phyloP scores from a whole-genome alignment of 208 protist species.

The Leishmania martiniquensis region DNA sequence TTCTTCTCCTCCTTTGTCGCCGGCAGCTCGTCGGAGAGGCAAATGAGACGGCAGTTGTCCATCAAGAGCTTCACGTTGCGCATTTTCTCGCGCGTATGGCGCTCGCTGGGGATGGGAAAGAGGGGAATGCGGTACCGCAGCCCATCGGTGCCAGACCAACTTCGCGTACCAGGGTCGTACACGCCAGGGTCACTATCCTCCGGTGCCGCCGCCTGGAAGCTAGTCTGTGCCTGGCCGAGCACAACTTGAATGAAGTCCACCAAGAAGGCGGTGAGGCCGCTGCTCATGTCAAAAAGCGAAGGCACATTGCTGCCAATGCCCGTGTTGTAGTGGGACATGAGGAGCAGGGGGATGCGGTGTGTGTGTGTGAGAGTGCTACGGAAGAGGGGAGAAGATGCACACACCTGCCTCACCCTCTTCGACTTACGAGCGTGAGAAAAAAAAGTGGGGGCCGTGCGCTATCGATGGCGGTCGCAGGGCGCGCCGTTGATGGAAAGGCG shows the following conservation, averaged over 20 bases:
- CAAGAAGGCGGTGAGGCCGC: constrained; percentile 64
- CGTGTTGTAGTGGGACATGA: constrained; percentile 89
- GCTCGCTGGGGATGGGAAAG: constrained; percentile 81
- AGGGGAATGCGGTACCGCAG: constrained; percentile 86
- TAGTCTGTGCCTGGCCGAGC: constrained; percentile 66
- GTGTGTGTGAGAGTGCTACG: background rate
- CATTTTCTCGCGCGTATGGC: constrained; percentile 76
- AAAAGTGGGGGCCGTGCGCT: background rate
- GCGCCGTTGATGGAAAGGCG: background rate
- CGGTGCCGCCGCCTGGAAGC: constrained; percentile 63
- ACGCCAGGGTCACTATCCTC: constrained; percentile 60
- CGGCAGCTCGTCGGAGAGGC: constrained; percentile 84
- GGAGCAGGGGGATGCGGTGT: background rate
- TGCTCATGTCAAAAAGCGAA: constrained; percentile 81
- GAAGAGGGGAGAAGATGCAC: background rate
- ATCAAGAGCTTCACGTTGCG: constrained; percentile 92
- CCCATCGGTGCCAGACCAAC: constrained; percentile 78
- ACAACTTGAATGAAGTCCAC: constrained; percentile 81
- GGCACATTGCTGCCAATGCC: constrained; percentile 84
- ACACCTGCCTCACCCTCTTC: background rate
- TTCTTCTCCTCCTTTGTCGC: constrained; percentile 83
- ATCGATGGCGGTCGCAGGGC: background rate
- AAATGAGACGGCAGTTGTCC: constrained; percentile 89
- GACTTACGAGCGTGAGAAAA: background rate
- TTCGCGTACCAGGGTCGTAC: constrained; percentile 73